phyloP scores from a whole-genome alignment of 2,329 filamentous ascomycete species.

The Venturiaceae sp. region DNA sequence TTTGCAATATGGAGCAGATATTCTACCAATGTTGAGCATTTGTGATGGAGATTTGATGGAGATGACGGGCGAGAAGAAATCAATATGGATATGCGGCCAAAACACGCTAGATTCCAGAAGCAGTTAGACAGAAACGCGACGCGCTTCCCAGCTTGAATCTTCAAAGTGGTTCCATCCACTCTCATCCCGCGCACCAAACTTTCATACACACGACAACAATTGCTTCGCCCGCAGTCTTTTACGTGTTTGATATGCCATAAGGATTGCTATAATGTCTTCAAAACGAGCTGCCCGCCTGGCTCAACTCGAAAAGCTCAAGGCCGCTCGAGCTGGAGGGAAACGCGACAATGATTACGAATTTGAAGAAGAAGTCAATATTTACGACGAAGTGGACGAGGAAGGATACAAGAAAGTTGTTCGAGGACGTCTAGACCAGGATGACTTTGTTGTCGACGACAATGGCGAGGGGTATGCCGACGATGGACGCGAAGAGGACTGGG shows the following conservation, averaged over 20 bases:
- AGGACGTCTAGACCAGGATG: conserved; percentile 79
- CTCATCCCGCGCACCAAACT: background rate
- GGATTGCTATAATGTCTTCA: background rate
- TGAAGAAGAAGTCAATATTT: conserved; percentile 72
- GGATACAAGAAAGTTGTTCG: conserved; percentile 95
- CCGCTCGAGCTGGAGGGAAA: conserved; percentile 80
- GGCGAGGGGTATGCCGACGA: conserved; percentile 95
- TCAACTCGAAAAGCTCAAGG: conserved; percentile 66
- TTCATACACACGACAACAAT: background rate
- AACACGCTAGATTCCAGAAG: background rate
- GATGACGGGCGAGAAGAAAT: background rate
- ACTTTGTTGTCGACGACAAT: conserved; percentile 98
- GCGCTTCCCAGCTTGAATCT: background rate
- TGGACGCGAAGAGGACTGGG: conserved; percentile 67
- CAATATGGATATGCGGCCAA: background rate
- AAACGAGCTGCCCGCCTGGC: conserved; percentile 20
- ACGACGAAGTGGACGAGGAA: conserved; percentile 94
- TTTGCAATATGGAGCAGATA: too few relatives aligned
- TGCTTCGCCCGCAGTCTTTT: background rate
- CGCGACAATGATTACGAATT: conserved; percentile 87
- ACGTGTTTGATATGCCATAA: background rate
- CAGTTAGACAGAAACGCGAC: background rate
- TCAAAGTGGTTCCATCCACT: background rate
- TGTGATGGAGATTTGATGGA: background rate
- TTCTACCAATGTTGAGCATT: too few relatives aligned